A percentile compares a stretch with the other conserved stretches of the same genome.
Conservation (phyloP, 805 yeast genomes). For the Candida patagonica region DNA sequence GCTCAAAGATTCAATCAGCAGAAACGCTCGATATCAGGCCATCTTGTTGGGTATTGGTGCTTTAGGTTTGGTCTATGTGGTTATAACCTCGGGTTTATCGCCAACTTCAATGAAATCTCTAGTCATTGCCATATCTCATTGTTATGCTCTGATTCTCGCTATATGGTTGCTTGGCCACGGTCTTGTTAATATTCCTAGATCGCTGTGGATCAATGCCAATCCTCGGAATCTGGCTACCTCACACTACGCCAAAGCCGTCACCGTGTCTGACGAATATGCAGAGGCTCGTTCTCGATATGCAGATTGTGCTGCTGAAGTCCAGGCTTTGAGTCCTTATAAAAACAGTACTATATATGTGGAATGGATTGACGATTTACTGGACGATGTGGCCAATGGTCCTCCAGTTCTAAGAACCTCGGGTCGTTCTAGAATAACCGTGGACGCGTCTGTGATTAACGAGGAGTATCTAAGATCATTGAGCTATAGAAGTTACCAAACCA, state of each 20-base stretch:
- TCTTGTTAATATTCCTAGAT: constrained; percentile 54
- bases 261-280: constrained; percentile 47
- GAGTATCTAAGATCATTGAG: constrained; percentile 44
- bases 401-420: constrained; percentile 7
- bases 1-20: constrained; percentile 47
- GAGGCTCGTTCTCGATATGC: constrained; percentile 55
- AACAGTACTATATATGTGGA: constrained; percentile 43
- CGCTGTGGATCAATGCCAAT: constrained; percentile 27
- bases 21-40: constrained; percentile 52
- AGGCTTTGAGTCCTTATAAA: constrained; percentile 39
- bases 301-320: constrained; percentile 54
- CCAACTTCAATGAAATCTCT: constrained; percentile 52
- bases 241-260: constrained; percentile 48
- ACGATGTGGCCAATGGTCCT: constrained; percentile 29
- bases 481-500: constrained; percentile 41
- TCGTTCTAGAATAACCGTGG: constrained; percentile 13
- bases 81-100: constrained; percentile 45
- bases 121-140: constrained; percentile 67
- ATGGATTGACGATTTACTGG: constrained; percentile 55
- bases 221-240: constrained; percentile 30
- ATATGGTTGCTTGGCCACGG: constrained; percentile 86
- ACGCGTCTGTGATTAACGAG: constrained; percentile 24
- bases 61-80: constrained; percentile 49
- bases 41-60: constrained; percentile 44
- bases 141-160: constrained; percentile 64